phyloP scores from a whole-genome alignment of 2,329 filamentous ascomycete species.

The Xylaria sp. region DNA sequence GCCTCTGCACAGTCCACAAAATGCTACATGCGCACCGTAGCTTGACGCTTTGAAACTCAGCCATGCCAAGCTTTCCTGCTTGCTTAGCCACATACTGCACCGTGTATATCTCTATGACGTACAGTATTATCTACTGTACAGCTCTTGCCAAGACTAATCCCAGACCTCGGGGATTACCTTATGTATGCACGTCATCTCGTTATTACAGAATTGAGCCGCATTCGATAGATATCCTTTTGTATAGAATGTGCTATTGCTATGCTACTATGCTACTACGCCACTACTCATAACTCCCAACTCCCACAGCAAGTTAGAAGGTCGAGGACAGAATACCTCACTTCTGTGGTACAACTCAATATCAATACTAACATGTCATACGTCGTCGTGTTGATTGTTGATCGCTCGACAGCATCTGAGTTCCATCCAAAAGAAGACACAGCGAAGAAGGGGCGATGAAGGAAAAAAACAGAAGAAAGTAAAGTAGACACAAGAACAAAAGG shows the following conservation, averaged over 20 bases:
- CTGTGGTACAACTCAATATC: neutral
- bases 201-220: neutral
- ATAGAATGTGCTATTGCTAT: too few relatives aligned
- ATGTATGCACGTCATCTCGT: neutral
- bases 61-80: slow-evolving; percentile 16
- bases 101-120: neutral
- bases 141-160: neutral
- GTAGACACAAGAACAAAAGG: neutral
- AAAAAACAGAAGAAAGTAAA: neutral
- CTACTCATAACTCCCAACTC: neutral
- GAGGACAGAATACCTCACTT: too few relatives aligned
- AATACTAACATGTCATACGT: neutral
- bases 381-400: neutral
- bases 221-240: neutral
- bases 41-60: neutral
- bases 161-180: neutral
- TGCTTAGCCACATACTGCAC: neutral
- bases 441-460: neutral
- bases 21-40: neutral
- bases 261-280: too few relatives aligned
- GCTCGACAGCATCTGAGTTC: neutral
- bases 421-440: slow-evolving; percentile 19
- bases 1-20: neutral
- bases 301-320: too few relatives aligned
- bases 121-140: neutral